These are phyloP conservation scores for Castanospermum australe DNA, from an alignment of 306 rosid genomes.

Conservation along the genomic window DNA sequence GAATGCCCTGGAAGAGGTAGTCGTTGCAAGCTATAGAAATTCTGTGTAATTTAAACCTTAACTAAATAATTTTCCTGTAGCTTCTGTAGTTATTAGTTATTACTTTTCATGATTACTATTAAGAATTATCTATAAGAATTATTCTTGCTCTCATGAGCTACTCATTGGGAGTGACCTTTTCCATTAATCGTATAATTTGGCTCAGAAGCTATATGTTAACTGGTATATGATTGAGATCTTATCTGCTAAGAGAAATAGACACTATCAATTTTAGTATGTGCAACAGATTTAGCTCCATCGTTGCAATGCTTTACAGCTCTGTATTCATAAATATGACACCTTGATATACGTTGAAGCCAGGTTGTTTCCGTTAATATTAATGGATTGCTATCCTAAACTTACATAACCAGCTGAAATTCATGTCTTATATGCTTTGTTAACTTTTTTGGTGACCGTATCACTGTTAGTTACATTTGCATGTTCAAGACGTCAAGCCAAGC, in stretches of 20 bases:
- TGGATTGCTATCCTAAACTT: background rate
- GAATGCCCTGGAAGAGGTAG: constrained; percentile 7
- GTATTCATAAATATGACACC: background rate
- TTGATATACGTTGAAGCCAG: background rate
- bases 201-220: background rate
- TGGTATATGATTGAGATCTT: background rate
- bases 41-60: background rate
- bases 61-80: background rate
- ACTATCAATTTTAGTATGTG: background rate
- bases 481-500: constrained; percentile 1
- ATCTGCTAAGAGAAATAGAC: background rate
- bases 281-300: background rate
- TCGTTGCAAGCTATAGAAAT: background rate
- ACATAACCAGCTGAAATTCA: background rate
- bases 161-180: background rate
- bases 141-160: background rate
- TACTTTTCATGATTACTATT: background rate
- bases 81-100: background rate
- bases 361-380: constrained; percentile 6
- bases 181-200: background rate
- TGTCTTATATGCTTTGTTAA: background rate
- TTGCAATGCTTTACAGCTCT: background rate
- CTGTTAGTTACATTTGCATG: background rate
- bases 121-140: background rate
- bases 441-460: background rate